phyloP scores from a whole-genome alignment of 768 basidiomycete species.

The Pulveroboletus ravenelii region DNA sequence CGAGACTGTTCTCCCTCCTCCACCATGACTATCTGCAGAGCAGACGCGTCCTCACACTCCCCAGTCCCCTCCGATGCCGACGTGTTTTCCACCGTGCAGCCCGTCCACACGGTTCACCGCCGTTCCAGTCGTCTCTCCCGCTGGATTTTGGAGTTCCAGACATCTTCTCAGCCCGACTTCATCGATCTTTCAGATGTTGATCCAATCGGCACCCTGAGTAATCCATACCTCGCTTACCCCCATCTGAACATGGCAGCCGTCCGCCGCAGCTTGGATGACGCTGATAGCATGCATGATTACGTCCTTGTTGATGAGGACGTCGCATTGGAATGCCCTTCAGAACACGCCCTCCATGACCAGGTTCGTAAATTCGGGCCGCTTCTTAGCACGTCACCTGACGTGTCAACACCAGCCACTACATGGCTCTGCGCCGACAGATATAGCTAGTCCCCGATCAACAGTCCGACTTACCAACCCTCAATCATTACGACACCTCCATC shows the following conservation, averaged over 20 bases:
- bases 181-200: slow-evolving; percentile 20
- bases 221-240: slow-evolving; percentile 42
- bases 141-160: slow-evolving; percentile 43
- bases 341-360: slow-evolving; percentile 11
- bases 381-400: slow-evolving; percentile 16
- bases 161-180: slow-evolving; percentile 15
- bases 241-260: slow-evolving; percentile 30
- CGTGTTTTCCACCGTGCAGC: background rate
- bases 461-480: slow-evolving; percentile 34
- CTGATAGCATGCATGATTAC: slow-evolving; percentile 36
- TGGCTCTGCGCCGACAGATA: slow-evolving; percentile 18
- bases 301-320: slow-evolving; percentile 37
- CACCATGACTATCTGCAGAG: slow-evolving; percentile 25
- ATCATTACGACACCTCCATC: slow-evolving; percentile 39
- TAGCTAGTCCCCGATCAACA: slow-evolving; percentile 30
- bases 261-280: slow-evolving; percentile 29
- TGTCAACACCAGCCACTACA: slow-evolving; percentile 22
- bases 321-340: slow-evolving; percentile 23
- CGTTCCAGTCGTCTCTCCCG: slow-evolving; percentile 38
- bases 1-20: slow-evolving; percentile 28
- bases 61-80: slow-evolving; percentile 9
- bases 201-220: slow-evolving; percentile 27
- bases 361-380: slow-evolving; percentile 28
- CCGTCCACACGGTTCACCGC: slow-evolving; percentile 23
- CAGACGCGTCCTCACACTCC: slow-evolving; percentile 22